Evolutionary conservation across 305 asterid genomes (phyloP).

Genomic region (Striga hermonthica): DNA sequence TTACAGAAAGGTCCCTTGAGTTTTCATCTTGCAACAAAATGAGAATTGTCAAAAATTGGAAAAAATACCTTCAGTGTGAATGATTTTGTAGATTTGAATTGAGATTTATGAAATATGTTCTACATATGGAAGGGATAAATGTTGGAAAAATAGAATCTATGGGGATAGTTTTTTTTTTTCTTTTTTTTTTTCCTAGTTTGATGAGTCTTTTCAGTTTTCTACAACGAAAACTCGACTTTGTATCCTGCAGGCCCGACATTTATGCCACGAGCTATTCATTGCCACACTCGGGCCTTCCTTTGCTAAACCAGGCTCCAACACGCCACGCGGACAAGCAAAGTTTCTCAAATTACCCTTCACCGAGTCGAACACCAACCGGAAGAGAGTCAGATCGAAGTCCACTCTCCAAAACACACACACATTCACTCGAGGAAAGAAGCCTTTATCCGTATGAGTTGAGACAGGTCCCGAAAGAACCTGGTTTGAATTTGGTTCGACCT

Average conservation of each 20-base stretch:
- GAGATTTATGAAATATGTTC: too few species aligned
- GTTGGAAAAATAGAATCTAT: too few species aligned
- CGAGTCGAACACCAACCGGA: constrained; percentile 40
- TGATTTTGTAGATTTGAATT: too few species aligned
- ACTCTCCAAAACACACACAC: constrained; percentile 27
- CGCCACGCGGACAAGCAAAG: constrained; percentile 39
- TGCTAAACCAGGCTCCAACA: constrained; percentile 37
- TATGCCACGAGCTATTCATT: constrained; percentile 44
- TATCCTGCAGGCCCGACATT: constrained; percentile 52
- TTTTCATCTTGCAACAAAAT: too few species aligned
- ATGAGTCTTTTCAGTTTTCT: too few species aligned
- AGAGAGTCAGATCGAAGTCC: constrained; percentile 39
- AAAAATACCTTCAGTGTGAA: too few species aligned
- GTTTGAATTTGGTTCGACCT: constrained; percentile 39
- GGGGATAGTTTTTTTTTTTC: too few species aligned
- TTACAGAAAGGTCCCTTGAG: too few species aligned
- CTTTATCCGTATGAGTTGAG: constrained; percentile 35
- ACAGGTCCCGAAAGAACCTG: constrained; percentile 32
- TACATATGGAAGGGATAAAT: too few species aligned
- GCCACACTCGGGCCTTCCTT: constrained; percentile 38
- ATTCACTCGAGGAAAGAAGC: constrained; percentile 31
- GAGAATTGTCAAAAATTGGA: too few species aligned
- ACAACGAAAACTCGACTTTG: too few species aligned
- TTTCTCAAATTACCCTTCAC: constrained; percentile 15
- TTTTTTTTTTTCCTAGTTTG: too few species aligned